Conservation (phyloP, 305 asterid genomes). For the Fraxinus floribunda region DNA sequence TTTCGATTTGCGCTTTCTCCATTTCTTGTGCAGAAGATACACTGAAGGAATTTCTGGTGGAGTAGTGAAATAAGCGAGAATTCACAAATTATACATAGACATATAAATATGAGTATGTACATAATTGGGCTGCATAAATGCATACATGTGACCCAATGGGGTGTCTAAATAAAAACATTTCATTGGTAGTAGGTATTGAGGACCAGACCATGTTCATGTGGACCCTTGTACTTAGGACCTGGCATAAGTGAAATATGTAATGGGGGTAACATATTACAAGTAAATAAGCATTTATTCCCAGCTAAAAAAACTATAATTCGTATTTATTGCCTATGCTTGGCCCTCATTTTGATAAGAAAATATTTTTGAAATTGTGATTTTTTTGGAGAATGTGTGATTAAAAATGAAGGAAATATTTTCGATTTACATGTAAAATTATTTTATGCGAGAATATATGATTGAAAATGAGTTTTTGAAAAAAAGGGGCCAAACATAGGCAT, state of each 20-base stretch:
- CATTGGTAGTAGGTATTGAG: background rate
- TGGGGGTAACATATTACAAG: background rate
- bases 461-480: too few species aligned
- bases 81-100: background rate
- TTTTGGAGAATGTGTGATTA: too few species aligned
- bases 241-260: background rate
- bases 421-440: too few species aligned
- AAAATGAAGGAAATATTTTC: too few species aligned
- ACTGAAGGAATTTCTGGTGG: background rate
- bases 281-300: background rate
- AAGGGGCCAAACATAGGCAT: too few species aligned
- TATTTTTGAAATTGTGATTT: too few species aligned
- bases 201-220: background rate
- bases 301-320: background rate
- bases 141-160: background rate
- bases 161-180: background rate
- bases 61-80: background rate
- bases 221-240: background rate
- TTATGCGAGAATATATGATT: too few species aligned
- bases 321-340: background rate
- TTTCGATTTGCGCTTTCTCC: slow-evolving; percentile 14
- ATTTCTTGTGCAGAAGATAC: background rate
- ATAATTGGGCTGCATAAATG: background rate
- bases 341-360: too few species aligned
- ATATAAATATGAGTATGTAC: background rate